phyloP scores from a whole-genome alignment of 2,329 filamentous ascomycete species.

The Grosmannia clavigera region DNA sequence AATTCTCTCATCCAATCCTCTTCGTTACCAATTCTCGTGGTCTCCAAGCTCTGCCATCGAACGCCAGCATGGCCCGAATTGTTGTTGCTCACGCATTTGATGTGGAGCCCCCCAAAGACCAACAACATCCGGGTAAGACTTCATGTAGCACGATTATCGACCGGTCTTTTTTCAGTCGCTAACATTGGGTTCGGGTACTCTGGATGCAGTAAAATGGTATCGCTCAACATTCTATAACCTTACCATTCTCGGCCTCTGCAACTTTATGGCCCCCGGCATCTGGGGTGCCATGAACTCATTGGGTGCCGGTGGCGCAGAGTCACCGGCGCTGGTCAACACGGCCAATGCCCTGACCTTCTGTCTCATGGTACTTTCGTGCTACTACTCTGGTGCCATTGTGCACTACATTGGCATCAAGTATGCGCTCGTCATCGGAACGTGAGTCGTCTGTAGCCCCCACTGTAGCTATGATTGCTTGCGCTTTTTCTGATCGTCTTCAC shows the following conservation, averaged over 20 bases:
- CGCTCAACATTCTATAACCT: constrained; percentile 63
- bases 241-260: constrained; percentile 57
- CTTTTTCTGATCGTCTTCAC: not conserved
- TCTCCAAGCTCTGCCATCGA: not conserved
- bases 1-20: not conserved
- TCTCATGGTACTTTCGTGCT: constrained; percentile 50
- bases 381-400: constrained; percentile 49
- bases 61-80: not conserved
- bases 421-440: constrained; percentile 58
- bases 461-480: not conserved
- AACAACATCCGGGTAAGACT: not conserved
- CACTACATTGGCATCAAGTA: constrained; percentile 59
- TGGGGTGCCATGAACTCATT: constrained; percentile 65
- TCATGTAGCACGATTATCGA: not conserved
- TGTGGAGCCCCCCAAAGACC: not conserved
- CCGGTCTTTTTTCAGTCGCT: not conserved
- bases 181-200: not conserved
- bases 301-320: constrained; percentile 54
- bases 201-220: constrained; percentile 43
- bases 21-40: not conserved
- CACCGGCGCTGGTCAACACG: constrained; percentile 55
- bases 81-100: not conserved
- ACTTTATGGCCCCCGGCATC: constrained; percentile 57
- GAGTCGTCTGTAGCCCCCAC: constrained; percentile 13
- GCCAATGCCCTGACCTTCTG: constrained; percentile 62